Evolutionary conservation across 305 asterid genomes (phyloP), one percentile per base, ranked within the genome.

Genomic region (Rubia peregrina): DNA sequence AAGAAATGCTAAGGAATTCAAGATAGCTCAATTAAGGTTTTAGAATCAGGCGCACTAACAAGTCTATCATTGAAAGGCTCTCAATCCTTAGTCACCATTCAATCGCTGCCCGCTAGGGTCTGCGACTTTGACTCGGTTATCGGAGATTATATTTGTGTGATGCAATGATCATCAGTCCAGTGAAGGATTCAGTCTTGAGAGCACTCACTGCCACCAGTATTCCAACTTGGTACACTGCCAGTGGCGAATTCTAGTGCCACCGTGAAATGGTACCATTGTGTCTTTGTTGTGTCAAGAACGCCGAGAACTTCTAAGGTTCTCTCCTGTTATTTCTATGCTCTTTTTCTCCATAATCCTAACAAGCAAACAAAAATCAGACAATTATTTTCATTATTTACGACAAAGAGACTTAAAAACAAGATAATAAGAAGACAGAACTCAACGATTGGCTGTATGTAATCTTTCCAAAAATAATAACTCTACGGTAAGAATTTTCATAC

Each of bases 141-240:
- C 97, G 0, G 89, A 83, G 10, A 85, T 83, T 71, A 81, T 43
- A 62, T 24, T 93, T 93, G 83, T 93, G 98, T 16, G 98, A 93
- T 36, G 98, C 96, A 7, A 96, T 93, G 81, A 93, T 89, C 98
- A 90, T 90, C 63, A 93, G 75, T n/a, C 98, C 98, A 12, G 75
- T 82, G 55, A 77, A 82, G 1, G 95, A 88, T 22, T 80, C 74
- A 8, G 96, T 89, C 66, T 89, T 88, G 19, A 90, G 62, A 26
- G 98, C 89, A 78, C 98, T 81, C 67, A 93, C 76, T 10, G 96
- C 96, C 55, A 91, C 96, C 82, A 93, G 81, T 74, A 93, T 84
- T 33, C 98, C 98, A 60, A 90, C 80, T 21, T 97, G 88, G 71
- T 80, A 90, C 68, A 89, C 84, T 17, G 95, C 89, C 55, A 93